Conservation (phyloP, 148 eudicot genomes). For the Fagopyrum esculentum region DNA sequence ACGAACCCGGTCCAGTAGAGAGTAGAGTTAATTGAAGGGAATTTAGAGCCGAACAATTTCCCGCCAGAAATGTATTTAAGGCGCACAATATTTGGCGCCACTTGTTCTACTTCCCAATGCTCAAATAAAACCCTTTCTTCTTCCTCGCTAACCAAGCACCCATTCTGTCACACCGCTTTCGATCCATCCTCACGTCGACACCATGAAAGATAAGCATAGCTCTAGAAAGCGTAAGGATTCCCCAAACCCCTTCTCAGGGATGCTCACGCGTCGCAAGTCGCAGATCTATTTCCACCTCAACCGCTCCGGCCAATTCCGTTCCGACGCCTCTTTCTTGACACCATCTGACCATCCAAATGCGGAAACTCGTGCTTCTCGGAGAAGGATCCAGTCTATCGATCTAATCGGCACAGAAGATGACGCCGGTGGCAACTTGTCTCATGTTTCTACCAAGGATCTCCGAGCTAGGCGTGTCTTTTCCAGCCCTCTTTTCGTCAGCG, state of each 20-base stretch:
- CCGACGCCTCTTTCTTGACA: slow-evolving; percentile 13
- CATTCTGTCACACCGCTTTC: background rate
- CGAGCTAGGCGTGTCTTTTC: slow-evolving; percentile 35
- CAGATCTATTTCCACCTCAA: slow-evolving; percentile 24
- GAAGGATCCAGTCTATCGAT: background rate
- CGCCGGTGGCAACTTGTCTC: background rate
- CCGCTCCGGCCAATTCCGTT: slow-evolving; percentile 28
- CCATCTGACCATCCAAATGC: background rate
- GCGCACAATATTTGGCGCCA: background rate
- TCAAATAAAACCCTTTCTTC: background rate
- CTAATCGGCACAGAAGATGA: background rate
- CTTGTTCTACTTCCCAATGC: background rate
- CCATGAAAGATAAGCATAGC: slow-evolving; percentile 22
- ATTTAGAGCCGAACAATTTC: background rate
- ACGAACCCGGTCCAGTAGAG: too few relatives aligned
- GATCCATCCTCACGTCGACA: background rate
- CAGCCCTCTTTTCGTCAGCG: slow-evolving; percentile 8
- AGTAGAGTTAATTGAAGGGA: too few relatives aligned
- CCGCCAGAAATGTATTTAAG: background rate
- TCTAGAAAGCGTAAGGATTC: slow-evolving; percentile 26
- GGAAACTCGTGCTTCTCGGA: background rate
- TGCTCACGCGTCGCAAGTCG: slow-evolving; percentile 27
- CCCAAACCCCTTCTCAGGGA: slow-evolving; percentile 25
- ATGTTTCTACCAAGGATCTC: slow-evolving; percentile 28
- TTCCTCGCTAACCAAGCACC: background rate